A percentile compares a stretch with the other conserved stretches of the same genome.
Conservation (phyloP, 2,329 filamentous ascomycete genomes). For the Cercospora janseana region DNA sequence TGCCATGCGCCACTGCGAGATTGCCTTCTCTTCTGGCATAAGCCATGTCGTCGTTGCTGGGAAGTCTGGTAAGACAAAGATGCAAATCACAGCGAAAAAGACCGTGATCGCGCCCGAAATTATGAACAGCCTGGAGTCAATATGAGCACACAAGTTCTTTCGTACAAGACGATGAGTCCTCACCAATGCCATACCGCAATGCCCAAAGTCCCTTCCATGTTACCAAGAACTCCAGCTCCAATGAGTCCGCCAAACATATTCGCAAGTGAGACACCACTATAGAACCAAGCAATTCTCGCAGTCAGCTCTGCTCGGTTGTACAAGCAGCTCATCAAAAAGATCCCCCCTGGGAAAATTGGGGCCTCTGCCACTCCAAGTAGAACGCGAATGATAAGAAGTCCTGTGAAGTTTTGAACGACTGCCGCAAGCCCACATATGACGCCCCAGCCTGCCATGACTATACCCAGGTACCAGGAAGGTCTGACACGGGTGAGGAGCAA, state of each 20-base stretch:
- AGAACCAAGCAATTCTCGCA: conserved; percentile 26
- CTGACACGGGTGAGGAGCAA: conserved; percentile 67
- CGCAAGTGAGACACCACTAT: conserved; percentile 38
- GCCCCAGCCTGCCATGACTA: conserved; percentile 74
- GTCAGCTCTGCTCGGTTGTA: conserved; percentile 14
- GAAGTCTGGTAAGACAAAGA: conserved; percentile 10
- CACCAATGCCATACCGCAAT: conserved; percentile 55
- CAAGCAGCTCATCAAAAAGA: conserved; percentile 10
- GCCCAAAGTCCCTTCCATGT: conserved; percentile 59
- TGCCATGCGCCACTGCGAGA: conserved; percentile 10
- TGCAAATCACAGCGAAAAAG: conserved; percentile 8
- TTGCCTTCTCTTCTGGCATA: conserved; percentile 5
- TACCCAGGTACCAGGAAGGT: conserved; percentile 64
- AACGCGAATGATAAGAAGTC: conserved; percentile 59
- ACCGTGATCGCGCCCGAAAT: conserved; percentile 4
- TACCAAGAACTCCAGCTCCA: conserved; percentile 56
- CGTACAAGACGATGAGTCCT: background rate
- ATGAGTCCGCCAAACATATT: conserved; percentile 14
- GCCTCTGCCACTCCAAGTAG: conserved; percentile 65
- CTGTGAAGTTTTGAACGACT: conserved; percentile 61
- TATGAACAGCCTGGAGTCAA: conserved; percentile 2
- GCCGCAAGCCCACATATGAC: conserved; percentile 65
- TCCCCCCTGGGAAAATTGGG: conserved; percentile 38
- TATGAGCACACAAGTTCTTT: background rate
- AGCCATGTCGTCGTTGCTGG: conserved; percentile 12